Evolutionary conservation across 1,139 yeast species (phyloP).

Genomic region (Zygosaccharomyces sapae): DNA sequence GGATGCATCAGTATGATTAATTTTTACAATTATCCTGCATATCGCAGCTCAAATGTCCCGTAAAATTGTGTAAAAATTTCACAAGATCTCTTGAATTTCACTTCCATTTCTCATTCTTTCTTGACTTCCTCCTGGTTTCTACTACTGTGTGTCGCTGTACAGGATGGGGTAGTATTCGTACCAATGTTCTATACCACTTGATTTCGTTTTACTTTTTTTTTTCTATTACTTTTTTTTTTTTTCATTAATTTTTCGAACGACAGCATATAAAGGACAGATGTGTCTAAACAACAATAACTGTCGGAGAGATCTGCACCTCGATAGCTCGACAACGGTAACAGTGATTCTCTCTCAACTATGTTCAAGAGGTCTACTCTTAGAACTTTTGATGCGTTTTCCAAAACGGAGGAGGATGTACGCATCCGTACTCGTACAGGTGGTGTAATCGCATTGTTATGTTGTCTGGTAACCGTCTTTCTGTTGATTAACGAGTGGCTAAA

Average conservation of each 20-base stretch:
- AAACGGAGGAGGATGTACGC: constrained; percentile 90
- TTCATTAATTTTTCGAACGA: neutral
- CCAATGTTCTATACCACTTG: neutral
- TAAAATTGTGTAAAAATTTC: neutral
- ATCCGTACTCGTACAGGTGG: constrained; percentile 90
- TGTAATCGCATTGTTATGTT: constrained; percentile 69
- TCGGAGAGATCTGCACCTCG: constrained; percentile 5
- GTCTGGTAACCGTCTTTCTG: constrained; percentile 57
- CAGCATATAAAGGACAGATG: neutral
- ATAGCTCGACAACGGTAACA: neutral
- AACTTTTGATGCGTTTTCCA: constrained; percentile 74
- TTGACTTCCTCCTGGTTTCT: too few relatives aligned
- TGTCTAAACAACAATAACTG: constrained; percentile 1
- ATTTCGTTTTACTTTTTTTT: neutral
- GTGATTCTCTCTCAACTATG: constrained; percentile 4
- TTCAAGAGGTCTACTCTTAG: constrained; percentile 26
- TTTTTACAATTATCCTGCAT: neutral
- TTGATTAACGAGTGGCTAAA: constrained; percentile 71
- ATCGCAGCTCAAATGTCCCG: neutral
- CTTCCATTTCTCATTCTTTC: neutral
- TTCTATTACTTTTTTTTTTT: neutral
- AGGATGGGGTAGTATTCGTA: neutral
- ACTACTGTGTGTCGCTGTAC: neutral
- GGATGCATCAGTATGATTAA: too few relatives aligned
- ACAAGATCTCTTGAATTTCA: neutral